A percentile compares a stretch with the other conserved stretches of the same genome.
Conservation (phyloP, 176 grass and related monocot species). For the Cenchrus fungigraminus region DNA sequence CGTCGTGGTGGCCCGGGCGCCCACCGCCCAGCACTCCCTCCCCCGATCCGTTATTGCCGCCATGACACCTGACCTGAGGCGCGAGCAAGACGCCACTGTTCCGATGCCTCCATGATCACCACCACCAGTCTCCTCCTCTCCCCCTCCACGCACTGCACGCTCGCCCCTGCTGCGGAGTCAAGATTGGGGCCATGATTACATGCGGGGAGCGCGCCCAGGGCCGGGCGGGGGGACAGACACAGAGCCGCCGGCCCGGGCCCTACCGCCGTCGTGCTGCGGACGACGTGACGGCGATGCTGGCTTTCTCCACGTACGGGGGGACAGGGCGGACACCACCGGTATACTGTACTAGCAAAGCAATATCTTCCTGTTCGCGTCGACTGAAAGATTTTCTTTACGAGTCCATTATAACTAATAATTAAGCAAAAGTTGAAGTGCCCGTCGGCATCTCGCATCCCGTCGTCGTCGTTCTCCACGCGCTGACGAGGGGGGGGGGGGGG, state of each 20-base stretch:
- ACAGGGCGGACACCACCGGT: neutral
- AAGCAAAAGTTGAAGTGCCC: neutral
- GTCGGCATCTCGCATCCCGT: conserved; percentile 19
- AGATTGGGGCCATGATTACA: conserved; percentile 13
- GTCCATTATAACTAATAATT: neutral
- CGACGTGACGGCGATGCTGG: neutral
- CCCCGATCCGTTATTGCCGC: neutral
- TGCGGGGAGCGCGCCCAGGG: neutral
- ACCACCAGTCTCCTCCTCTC: neutral
- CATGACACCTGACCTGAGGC: neutral
- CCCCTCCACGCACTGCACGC: no score
- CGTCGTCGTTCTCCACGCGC: conserved; percentile 6
- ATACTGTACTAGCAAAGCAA: no score
- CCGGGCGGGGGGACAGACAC: no score
- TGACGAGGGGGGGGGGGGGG: no score
- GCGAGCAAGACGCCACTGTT: neutral
- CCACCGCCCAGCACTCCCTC: no score
- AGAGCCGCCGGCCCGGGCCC: neutral
- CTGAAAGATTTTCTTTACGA: neutral
- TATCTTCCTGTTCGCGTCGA: no score
- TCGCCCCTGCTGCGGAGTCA: neutral
- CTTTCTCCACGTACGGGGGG: neutral
- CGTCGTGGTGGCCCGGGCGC: no score
- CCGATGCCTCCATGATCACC: neutral
- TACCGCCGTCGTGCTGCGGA: neutral